A percentile compares a stretch with the other conserved stretches of the same genome.
phyloP scores from a whole-genome alignment of 306 rosid genomes.

The Acacia melanoxylon region DNA sequence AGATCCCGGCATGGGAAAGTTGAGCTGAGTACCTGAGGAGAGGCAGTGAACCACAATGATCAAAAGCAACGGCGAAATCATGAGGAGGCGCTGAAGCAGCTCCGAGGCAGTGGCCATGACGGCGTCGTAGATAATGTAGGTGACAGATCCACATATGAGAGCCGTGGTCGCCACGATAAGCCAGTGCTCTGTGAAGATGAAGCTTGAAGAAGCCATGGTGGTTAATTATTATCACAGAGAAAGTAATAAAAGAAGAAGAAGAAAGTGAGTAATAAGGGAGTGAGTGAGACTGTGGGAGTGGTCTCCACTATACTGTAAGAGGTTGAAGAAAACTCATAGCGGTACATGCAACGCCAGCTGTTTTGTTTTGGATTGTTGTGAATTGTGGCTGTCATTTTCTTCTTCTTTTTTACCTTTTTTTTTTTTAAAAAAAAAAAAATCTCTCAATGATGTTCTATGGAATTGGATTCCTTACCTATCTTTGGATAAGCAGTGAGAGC shows the following conservation, averaged over 20 bases:
- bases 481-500: too few species aligned
- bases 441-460: too few species aligned
- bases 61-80: slow-evolving; percentile 66
- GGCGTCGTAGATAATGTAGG: slow-evolving; percentile 62
- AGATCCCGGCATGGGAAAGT: slow-evolving; percentile 69
- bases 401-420: too few species aligned
- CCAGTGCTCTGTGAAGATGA: slow-evolving; percentile 57
- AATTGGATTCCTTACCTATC: too few species aligned
- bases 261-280: background rate
- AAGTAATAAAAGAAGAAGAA: background rate
- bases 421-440: too few species aligned
- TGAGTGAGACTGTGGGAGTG: background rate
- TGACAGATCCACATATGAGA: slow-evolving; percentile 42
- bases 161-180: slow-evolving; percentile 38
- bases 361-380: slow-evolving; percentile 23
- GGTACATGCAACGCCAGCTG: slow-evolving; percentile 34
- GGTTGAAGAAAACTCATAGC: background rate
- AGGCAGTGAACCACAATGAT: slow-evolving; percentile 74
- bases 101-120: slow-evolving; percentile 69
- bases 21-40: slow-evolving; percentile 56
- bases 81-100: slow-evolving; percentile 63
- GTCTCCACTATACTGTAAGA: background rate
- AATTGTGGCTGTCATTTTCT: background rate
- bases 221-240: background rate
- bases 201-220: slow-evolving; percentile 47